Conservation (phyloP, 805 yeast genomes). For the Ogataea paradorogensis region DNA sequence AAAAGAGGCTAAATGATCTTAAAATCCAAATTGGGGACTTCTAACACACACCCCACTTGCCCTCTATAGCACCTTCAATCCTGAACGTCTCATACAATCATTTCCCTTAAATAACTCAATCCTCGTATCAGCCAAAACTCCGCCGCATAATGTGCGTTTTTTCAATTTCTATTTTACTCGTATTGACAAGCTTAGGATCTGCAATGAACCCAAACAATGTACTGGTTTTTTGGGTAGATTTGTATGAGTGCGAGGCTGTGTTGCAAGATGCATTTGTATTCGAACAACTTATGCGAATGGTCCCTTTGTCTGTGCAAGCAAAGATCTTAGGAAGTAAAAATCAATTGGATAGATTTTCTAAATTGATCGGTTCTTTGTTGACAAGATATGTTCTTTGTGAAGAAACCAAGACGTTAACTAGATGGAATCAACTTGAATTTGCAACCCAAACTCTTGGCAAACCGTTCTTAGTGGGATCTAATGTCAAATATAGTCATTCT, state of each 20-base stretch:
- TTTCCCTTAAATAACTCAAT: no score
- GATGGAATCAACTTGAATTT: constrained; percentile 26
- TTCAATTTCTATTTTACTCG: no score
- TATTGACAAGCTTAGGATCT: neutral
- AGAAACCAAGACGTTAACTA: constrained; percentile 16
- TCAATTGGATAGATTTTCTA: constrained; percentile 33
- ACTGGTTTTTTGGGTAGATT: constrained; percentile 6
- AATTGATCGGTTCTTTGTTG: constrained; percentile 46
- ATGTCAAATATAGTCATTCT: constrained; percentile 50
- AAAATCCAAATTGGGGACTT: no score
- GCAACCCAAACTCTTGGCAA: constrained; percentile 49
- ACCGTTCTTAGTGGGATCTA: constrained; percentile 39
- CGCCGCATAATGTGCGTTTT: no score
- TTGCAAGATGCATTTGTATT: constrained; percentile 39
- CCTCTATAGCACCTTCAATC: no score
- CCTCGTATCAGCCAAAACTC: no score
- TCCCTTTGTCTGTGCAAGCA: constrained; percentile 43
- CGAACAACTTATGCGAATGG: constrained; percentile 46
- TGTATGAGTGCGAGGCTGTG: constrained; percentile 3
- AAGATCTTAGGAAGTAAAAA: constrained; percentile 40
- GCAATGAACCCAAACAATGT: neutral
- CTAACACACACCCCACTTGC: no score
- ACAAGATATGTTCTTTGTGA: constrained; percentile 41
- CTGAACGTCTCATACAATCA: no score
- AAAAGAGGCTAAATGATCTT: no score